These are phyloP conservation scores for Vanderwaltozyma tropicalis DNA, from an alignment of 805 yeast species.

Conservation along the genomic window DNA sequence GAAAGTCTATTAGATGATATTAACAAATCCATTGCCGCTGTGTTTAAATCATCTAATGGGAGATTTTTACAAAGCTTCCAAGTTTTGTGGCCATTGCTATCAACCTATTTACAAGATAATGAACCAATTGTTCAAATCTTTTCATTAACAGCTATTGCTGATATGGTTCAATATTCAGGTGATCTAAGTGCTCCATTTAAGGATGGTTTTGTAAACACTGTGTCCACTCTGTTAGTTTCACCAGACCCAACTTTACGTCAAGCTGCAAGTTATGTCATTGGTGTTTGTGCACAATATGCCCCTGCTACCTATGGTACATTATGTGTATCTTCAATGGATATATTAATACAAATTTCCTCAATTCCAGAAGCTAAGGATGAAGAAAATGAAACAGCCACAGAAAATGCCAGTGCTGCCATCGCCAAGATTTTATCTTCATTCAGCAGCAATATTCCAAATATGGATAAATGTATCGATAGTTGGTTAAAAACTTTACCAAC, in stretches of 20 bases:
- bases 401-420: constrained; percentile 70
- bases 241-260: constrained; percentile 71
- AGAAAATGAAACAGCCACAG: constrained; percentile 79
- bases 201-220: constrained; percentile 50
- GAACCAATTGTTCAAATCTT: constrained; percentile 61
- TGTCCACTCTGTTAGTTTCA: constrained; percentile 57
- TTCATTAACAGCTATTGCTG: constrained; percentile 73
- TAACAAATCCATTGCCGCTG: constrained; percentile 58
- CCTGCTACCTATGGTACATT: constrained; percentile 52
- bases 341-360: constrained; percentile 59
- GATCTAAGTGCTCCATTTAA: constrained; percentile 52
- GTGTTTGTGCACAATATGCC: constrained; percentile 78
- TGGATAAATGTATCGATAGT: constrained; percentile 50
- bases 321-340: constrained; percentile 59
- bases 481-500: constrained; percentile 84
- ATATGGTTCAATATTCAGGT: constrained; percentile 72
- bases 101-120: constrained; percentile 50
- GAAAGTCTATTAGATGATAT: constrained; percentile 84
- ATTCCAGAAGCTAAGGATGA: constrained; percentile 80
- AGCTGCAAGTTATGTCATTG: constrained; percentile 75
- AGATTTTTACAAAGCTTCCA: constrained; percentile 58
- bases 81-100: constrained; percentile 48
- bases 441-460: constrained; percentile 48
- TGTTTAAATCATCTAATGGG: constrained; percentile 53
- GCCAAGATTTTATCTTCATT: constrained; percentile 69